phyloP scores from a whole-genome alignment of 75 land plant species.

The Adiantum capillusveneris region DNA sequence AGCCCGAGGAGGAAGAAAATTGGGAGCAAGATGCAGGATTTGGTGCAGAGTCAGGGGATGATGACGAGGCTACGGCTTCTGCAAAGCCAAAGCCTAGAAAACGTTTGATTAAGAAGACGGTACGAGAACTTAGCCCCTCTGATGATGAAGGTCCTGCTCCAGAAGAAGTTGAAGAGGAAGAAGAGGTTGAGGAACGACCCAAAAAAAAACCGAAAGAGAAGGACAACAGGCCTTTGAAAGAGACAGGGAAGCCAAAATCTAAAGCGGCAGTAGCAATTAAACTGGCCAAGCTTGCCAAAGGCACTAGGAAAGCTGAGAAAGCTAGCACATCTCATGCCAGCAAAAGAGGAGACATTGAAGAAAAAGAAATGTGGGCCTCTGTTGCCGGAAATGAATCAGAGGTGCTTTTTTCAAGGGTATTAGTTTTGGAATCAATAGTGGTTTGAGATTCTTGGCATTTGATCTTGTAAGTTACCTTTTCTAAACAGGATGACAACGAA shows the following conservation, averaged over 20 bases:
- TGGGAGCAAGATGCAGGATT: conserved; percentile 36
- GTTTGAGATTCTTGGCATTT: background rate
- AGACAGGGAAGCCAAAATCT: conserved; percentile 35
- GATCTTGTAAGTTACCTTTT: background rate
- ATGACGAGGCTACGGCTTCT: conserved; percentile 4
- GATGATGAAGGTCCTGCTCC: conserved; percentile 1
- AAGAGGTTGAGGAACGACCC: conserved; percentile 4
- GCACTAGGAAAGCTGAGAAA: conserved; percentile 12
- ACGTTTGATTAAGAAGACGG: conserved; percentile 59
- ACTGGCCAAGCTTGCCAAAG: conserved; percentile 2
- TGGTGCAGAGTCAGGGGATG: conserved; percentile 10
- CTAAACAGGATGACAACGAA: conserved; percentile 80
- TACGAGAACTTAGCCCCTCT: conserved; percentile 5
- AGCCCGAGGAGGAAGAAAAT: conserved; percentile 34
- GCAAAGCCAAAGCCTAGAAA: conserved; percentile 43
- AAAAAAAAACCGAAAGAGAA: conserved; percentile 24
- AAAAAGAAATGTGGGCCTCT: conserved; percentile 89
- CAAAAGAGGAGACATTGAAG: conserved; percentile 39
- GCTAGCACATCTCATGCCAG: conserved; percentile 6
- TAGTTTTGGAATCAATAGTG: background rate
- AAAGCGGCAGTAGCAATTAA: conserved; percentile 18
- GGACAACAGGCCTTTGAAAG: conserved; percentile 8
- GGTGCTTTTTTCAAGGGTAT: conserved; percentile 36
- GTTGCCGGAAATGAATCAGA: conserved; percentile 83
- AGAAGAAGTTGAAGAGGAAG: conserved; percentile 15